Base-by-base conservation (phyloP, 106 monocot species). In the Ottelia alismoides region DNA sequence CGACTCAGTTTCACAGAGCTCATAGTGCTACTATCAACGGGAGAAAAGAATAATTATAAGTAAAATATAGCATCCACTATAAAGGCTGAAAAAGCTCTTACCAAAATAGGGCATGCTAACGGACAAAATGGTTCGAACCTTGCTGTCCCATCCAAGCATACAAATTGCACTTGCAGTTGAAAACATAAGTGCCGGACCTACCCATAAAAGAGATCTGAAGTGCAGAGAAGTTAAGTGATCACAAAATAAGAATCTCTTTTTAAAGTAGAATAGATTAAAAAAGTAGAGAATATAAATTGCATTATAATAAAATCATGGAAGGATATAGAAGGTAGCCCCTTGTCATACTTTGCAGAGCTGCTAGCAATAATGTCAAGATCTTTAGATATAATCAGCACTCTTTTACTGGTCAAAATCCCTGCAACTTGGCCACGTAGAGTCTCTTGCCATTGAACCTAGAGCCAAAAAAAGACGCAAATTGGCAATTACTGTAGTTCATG, bases 401-500 rank as follows among this genome's bases (percentile, higher is more conserved):
- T 72, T 11, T 76, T 73, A 43, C 60, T 88, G 22, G 94, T 96
- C 56, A 96, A 53, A 74, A 96, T 78, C 63, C 94, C 94, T 52
- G 88, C 94, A 78, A 96, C 84, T 64, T 81, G 68, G 25, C 94
- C 94, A 74, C 84, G 78, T 28, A 78, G 65, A 28, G 88, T 96
- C 51, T 73, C 88, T 76, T 96, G 94, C 94, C 94, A 96, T 28
- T 70, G 73, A 61, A 96, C 84, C 94, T 96, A 67, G n/a, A n/a
- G n/a, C n/a, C n/a, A n/a, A n/a, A n/a, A n/a, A n/a, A n/a, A n/a
- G n/a, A n/a, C n/a, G n/a, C n/a, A n/a, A n/a, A n/a, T n/a, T n/a
- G n/a, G n/a, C n/a, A n/a, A n/a, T n/a, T n/a, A n/a, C n/a, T n/a
- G n/a, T n/a, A n/a, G n/a, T n/a, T n/a, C n/a, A n/a, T n/a, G n/a